These are phyloP conservation scores for Penicillium silybi DNA, from an alignment of 495 filamentous ascomycete species.

Conservation along the genomic window DNA sequence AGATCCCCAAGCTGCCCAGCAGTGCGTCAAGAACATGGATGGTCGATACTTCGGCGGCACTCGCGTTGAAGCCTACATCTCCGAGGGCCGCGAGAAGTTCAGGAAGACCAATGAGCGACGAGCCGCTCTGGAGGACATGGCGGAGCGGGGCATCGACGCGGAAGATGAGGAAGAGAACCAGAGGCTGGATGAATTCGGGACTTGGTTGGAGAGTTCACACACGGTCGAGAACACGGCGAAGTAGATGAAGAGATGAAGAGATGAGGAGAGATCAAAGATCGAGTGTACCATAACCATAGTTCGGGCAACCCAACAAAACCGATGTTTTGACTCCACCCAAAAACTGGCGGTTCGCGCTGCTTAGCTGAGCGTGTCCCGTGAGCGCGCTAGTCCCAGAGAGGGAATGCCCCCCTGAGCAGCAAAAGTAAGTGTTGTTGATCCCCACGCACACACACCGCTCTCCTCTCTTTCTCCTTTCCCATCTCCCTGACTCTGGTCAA, in stretches of 20 bases:
- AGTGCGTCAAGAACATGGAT: conserved; percentile 73
- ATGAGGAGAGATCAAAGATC: neutral
- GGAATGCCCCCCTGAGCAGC: conserved; percentile 24
- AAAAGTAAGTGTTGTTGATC: conserved; percentile 35
- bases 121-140: conserved; percentile 39
- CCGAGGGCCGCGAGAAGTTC: conserved; percentile 72
- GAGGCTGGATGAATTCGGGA: conserved; percentile 53
- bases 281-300: neutral
- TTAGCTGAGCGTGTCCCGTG: conserved; percentile 24
- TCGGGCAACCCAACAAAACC: conserved; percentile 9
- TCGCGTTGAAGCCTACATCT: conserved; percentile 72
- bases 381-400: conserved; percentile 23
- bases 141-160: conserved; percentile 38
- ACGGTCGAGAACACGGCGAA: conserved; percentile 26
- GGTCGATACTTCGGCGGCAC: conserved; percentile 73
- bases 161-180: conserved; percentile 43
- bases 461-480: conserved; percentile 25
- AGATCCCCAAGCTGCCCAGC: conserved; percentile 62
- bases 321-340: conserved; percentile 28
- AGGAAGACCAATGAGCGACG: conserved; percentile 57
- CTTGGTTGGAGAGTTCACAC: conserved; percentile 48
- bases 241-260: conserved; percentile 6
- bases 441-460: conserved; percentile 38
- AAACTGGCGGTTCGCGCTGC: neutral
- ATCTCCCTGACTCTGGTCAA: conserved; percentile 22